Evolutionary conservation across 768 basidiomycete genomes (phyloP), one percentile per base, ranked within the genome.

Genomic region (Vararia minispora): DNA sequence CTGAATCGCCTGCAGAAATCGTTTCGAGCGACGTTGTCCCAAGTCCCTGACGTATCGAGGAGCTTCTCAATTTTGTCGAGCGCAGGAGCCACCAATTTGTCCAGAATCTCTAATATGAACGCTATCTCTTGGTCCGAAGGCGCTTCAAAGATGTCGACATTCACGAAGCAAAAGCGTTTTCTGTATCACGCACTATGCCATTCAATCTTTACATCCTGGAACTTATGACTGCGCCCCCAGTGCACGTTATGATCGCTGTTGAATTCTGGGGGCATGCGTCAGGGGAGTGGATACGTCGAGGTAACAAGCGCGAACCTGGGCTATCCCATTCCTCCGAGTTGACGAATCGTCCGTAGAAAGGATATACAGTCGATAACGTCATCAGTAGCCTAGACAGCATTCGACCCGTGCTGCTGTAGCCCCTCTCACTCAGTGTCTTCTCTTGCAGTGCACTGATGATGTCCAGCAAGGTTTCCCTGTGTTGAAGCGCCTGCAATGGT

Each of bases 361-460:
- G 79, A 56, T 89, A 92, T 25, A 81, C 69, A 2, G 78, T 71
- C 9, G 76, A 78, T 28, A 94, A 53, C 1, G 86, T 82, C 49
- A 77, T 72, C 38, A 97, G 58, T 13, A 86, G 65, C 17, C 85
- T 74, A 17, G 79, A 74, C 35, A 94, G 66, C 36, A 97, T 57
- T 28, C 82, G 74, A 2, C 84, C 88, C 8, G 80, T 78, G 35
- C 80, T 75, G 22, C 73, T 76, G 56, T 87, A 97, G 8, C 89
- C 88, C 42, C 90, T 76, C 63, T 98, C 91, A 46, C 76, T 82
- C 61, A 83, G 82, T 6, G 85, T 82, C 51, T 78, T 82, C 28
- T 88, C 80, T 13, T 83, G 65, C 13, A 94, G 71, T 31, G 82
- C 58, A 0, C 58, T 55, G 28, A 92, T 46, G 11, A 94, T 61